Conservation (phyloP, 768 basidiomycete genomes). For the Boletellus sp. region DNA sequence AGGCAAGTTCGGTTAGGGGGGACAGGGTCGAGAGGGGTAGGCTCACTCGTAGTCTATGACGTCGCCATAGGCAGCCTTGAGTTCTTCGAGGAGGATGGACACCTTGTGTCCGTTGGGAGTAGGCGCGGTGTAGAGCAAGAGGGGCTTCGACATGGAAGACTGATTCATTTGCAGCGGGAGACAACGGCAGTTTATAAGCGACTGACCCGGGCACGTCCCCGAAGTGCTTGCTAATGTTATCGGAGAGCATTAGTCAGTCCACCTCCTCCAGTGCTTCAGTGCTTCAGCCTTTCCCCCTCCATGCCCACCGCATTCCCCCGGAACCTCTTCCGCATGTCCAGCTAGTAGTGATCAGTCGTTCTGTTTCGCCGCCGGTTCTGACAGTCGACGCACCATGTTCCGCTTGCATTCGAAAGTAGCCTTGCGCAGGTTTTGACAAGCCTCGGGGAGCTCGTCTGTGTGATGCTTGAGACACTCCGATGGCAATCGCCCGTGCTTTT, state of each 20-base stretch:
- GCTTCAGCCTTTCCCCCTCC: constrained; percentile 25
- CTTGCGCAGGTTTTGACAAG: constrained; percentile 74
- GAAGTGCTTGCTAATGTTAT: constrained; percentile 19
- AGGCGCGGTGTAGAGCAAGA: constrained; percentile 35
- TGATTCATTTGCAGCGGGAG: neutral
- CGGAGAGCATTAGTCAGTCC: constrained; percentile 4
- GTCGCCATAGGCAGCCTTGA: constrained; percentile 49
- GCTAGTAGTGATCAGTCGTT: constrained; percentile 34
- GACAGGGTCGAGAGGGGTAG: neutral
- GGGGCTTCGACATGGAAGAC: constrained; percentile 21
- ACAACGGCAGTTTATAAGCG: constrained; percentile 8
- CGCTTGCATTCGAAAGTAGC: constrained; percentile 90
- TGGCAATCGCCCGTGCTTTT: constrained; percentile 73
- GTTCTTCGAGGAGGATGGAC: constrained; percentile 60
- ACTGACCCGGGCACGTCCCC: constrained; percentile 11
- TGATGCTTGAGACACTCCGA: constrained; percentile 82
- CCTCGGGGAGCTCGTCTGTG: constrained; percentile 69
- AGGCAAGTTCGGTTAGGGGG: constrained; percentile 2
- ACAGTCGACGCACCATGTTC: constrained; percentile 60
- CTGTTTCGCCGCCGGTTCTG: neutral
- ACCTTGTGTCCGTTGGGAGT: constrained; percentile 59
- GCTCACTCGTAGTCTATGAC: constrained; percentile 49
- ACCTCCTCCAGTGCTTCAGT: neutral
- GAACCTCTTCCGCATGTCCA: constrained; percentile 84
- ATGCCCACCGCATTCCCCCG: constrained; percentile 66